Evolutionary conservation across 73 alveolate species (phyloP), one percentile per base, ranked within the genome.

Genomic region (Effrenium voratum): DNA sequence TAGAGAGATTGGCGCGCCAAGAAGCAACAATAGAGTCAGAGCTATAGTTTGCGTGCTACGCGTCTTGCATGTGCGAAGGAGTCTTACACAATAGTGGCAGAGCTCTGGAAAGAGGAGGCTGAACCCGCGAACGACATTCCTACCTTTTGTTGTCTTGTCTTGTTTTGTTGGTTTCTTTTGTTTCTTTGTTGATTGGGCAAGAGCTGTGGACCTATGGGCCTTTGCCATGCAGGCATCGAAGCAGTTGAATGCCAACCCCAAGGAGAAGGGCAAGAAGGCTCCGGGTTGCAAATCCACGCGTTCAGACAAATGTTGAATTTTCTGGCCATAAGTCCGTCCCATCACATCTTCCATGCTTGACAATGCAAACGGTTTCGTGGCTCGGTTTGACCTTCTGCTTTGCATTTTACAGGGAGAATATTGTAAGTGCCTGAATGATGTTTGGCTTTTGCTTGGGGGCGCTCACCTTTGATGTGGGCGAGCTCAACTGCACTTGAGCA

Each of bases 101-200:
- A 81, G 92, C 92, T 81, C 24, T n/a, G 44, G 47, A 81, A 81
- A 55, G 92, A 81, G 30, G 92, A 81, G 92, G 92, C 73, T 4
- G 40, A 66, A 30, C 19, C 26, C 63, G 63, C 26, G 8, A 19
- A 52, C 8, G 63, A 52, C 19, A 52, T 19, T 8, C 63, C 63
- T 8, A 52, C 8, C 63, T 8, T 19, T 8, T 12, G 63, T 12
- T 8, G 63, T 52, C 26, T 52, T 8, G 63, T 19, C 8, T 52
- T 52, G 8, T 52, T 52, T 8, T 8, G 63, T 19, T 52, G 63
- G 63, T 52, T 52, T 8, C 63, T 52, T 52, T 19, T 52, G 26
- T 52, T 52, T 19, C 26, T 52, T 52, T 52, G 63, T 12, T 12
- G 26, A 8, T 8, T 52, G 8, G 19, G 63, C 19, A 12, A 8